phyloP scores from a whole-genome alignment of 345 rosid species.

The Citrus inodora region DNA sequence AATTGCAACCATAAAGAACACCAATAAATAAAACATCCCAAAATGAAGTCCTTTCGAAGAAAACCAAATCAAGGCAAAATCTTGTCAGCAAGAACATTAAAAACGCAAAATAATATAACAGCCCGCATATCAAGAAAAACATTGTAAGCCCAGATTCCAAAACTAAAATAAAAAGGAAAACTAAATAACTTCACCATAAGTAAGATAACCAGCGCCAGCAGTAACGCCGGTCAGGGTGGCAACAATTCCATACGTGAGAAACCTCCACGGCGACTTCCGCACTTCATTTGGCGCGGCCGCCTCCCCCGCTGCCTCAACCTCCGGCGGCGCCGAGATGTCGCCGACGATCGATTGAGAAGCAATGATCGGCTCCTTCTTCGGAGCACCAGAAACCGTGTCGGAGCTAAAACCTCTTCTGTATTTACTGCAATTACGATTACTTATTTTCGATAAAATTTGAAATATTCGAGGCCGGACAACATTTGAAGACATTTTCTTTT shows the following conservation, averaged over 20 bases:
- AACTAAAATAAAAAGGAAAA: background rate
- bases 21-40: background rate
- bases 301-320: constrained; percentile 23
- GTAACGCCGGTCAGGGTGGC: constrained; percentile 58
- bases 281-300: constrained; percentile 22
- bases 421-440: constrained; percentile 3
- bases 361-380: constrained; percentile 35
- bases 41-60: background rate
- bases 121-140: background rate
- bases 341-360: constrained; percentile 47
- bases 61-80: background rate
- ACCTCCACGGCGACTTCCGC: constrained; percentile 40
- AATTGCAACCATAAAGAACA: background rate
- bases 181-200: constrained; percentile 46
- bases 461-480: constrained; percentile 51
- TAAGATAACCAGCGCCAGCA: constrained; percentile 52
- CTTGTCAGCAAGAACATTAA: background rate
- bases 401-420: constrained; percentile 35
- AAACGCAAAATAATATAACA: background rate
- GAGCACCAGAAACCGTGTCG: constrained; percentile 33
- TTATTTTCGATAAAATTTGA: constrained; percentile 19
- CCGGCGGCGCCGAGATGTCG: constrained; percentile 35
- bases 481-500: constrained; percentile 43
- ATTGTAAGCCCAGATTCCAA: background rate
- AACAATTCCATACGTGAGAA: constrained; percentile 53